Conservation (phyloP, 202 grass and related monocot species). For the Eragrostis tef region DNA sequence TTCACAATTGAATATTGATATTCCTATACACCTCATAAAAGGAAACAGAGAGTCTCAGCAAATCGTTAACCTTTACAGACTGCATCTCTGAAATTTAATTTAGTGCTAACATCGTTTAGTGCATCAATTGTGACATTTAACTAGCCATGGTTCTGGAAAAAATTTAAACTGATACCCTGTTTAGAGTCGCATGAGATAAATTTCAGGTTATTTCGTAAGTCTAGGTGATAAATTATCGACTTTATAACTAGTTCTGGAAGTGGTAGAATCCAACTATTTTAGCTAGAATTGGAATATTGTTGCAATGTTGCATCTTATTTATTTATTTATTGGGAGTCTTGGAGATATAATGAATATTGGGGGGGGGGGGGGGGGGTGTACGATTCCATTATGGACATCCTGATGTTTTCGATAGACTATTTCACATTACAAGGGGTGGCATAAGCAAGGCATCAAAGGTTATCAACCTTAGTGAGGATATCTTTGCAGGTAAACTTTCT, state of each 20-base stretch:
- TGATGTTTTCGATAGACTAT: slow-evolving; percentile 98
- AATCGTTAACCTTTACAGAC: too few relatives aligned
- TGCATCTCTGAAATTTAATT: not conserved
- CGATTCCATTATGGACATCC: slow-evolving; percentile 98
- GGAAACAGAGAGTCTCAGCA: too few relatives aligned
- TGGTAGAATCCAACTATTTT: slow-evolving; percentile 21
- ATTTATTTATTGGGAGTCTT: not conserved
- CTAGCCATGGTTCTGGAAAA: not conserved
- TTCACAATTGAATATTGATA: too few relatives aligned
- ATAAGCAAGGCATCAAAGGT: slow-evolving; percentile 95
- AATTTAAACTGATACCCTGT: not conserved
- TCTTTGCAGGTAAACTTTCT: slow-evolving; percentile 77
- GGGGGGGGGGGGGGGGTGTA: too few relatives aligned
- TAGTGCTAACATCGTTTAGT: not conserved
- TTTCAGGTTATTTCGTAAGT: slow-evolving; percentile 12
- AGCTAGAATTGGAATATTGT: slow-evolving; percentile 12
- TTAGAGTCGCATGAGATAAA: not conserved
- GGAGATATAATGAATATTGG: slow-evolving; percentile 1
- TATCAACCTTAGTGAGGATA: slow-evolving; percentile 97
- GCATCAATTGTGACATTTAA: not conserved
- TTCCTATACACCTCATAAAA: too few relatives aligned
- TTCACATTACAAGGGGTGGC: slow-evolving; percentile 92
- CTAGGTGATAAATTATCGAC: not conserved
- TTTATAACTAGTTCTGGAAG: slow-evolving; percentile 20
- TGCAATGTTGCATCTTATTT: slow-evolving; percentile 28